These are phyloP conservation scores for Colletotrichum noveboracense DNA, from an alignment of 2,329 filamentous ascomycete genomes.

Conservation along the genomic window DNA sequence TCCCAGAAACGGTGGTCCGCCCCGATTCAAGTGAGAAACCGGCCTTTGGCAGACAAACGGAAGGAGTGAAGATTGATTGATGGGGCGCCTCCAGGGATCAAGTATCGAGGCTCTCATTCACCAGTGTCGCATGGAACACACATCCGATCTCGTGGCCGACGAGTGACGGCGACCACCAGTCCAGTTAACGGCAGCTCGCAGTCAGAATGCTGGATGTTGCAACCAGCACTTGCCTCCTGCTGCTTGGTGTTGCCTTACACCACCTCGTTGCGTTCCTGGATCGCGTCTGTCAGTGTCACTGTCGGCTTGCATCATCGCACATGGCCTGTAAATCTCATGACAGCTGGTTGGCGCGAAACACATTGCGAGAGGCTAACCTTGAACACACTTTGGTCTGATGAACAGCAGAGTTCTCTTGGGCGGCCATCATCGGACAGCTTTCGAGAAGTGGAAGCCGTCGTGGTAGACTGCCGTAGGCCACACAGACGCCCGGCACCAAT, in stretches of 20 bases:
- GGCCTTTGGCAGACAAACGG: neutral
- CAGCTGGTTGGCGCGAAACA: neutral
- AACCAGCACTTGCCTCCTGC: neutral
- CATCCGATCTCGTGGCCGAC: too few relatives aligned
- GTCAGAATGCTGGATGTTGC: neutral
- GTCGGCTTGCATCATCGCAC: neutral
- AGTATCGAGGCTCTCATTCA: neutral
- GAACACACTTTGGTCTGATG: neutral
- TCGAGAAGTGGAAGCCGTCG: neutral
- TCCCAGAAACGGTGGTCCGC: neutral
- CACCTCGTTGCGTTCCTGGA: neutral
- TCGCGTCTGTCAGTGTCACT: neutral
- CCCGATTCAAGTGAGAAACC: neutral
- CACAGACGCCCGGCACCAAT: neutral
- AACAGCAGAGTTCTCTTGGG: neutral
- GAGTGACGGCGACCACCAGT: neutral
- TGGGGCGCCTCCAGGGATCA: slow-evolving; percentile 9
- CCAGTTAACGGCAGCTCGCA: neutral
- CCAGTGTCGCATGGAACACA: neutral
- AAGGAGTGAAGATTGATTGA: neutral
- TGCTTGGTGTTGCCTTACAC: neutral
- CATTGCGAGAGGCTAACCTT: neutral
- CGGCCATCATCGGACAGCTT: neutral
- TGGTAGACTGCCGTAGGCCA: neutral
- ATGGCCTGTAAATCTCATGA: neutral